phyloP scores from a whole-genome alignment of 2,329 filamentous ascomycete genomes.

The Coniella vitis region DNA sequence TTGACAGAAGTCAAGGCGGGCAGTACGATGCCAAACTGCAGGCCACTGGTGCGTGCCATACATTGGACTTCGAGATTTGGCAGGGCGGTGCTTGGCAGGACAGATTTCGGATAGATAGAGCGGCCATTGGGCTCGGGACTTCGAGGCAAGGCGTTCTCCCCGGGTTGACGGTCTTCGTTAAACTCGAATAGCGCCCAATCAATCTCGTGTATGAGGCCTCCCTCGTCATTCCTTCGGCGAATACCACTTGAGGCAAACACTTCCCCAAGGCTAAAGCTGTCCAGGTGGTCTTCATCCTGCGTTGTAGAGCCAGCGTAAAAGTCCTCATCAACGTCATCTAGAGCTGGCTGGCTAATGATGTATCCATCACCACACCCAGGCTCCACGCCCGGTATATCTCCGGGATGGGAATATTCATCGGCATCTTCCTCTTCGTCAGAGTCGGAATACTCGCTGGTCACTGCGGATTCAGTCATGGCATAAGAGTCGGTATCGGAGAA shows the following conservation, averaged over 20 bases:
- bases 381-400: constrained; percentile 74
- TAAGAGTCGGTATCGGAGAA: constrained; percentile 58
- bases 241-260: constrained; percentile 89
- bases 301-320: constrained; percentile 71
- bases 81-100: constrained; percentile 54
- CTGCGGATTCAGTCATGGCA: constrained; percentile 39
- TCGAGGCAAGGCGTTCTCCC: constrained; percentile 61
- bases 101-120: constrained; percentile 47
- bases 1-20: constrained; percentile 77
- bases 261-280: constrained; percentile 73
- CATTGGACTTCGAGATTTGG: constrained; percentile 78
- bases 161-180: constrained; percentile 60
- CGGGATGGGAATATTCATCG: constrained; percentile 50
- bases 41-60: constrained; percentile 77
- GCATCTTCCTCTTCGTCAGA: constrained; percentile 38
- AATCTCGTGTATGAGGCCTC: constrained; percentile 78
- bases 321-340: constrained; percentile 76
- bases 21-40: constrained; percentile 72
- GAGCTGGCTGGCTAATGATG: constrained; percentile 81
- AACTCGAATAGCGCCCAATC: constrained; percentile 93
- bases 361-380: constrained; percentile 70
- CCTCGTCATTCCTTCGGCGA: constrained; percentile 61
- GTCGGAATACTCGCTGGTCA: constrained; percentile 45
- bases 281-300: constrained; percentile 74
- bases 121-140: constrained; percentile 18